Evolutionary conservation across 257 asterid species (phyloP).

Genomic region (Solanum peruvianum): DNA sequence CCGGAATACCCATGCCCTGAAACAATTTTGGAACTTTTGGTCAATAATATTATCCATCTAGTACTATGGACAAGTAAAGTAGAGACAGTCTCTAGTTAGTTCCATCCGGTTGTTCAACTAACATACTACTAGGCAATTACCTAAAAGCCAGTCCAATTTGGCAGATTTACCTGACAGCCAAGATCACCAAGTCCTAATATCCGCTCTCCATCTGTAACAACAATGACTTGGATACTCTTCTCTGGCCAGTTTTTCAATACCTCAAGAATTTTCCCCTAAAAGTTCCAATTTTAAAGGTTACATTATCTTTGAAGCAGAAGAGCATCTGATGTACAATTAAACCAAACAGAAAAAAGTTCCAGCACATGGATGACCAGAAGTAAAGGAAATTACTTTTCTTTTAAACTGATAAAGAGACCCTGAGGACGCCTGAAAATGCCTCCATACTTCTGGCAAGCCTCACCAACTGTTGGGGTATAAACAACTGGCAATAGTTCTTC

Average conservation of each 20-base stretch:
- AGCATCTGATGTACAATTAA: neutral
- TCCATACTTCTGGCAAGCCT: constrained; percentile 95
- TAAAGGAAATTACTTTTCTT: constrained; percentile 47
- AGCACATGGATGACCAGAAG: neutral
- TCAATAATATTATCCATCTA: neutral
- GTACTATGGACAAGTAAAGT: neutral
- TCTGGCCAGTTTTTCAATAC: constrained; percentile 94
- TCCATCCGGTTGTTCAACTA: neutral
- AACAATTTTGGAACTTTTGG: neutral
- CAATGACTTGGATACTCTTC: constrained; percentile 80
- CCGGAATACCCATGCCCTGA: constrained; percentile 99
- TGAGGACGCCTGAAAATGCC: constrained; percentile 90
- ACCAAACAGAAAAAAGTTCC: neutral
- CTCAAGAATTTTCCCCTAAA: constrained; percentile 79
- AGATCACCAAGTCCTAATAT: constrained; percentile 96
- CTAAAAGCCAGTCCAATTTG: neutral
- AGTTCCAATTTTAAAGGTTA: neutral
- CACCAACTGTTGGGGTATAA: constrained; percentile 90
- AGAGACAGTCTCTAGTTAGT: neutral
- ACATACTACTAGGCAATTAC: neutral
- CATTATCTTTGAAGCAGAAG: neutral
- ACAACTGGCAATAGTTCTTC: constrained; percentile 88
- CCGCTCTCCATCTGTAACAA: constrained; percentile 95
- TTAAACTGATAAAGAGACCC: constrained; percentile 86
- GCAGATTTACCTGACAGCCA: constrained; percentile 73